Base-by-base conservation (phyloP, 176 grass and related monocot species). In the Rhynchospora breviuscula region DNA sequence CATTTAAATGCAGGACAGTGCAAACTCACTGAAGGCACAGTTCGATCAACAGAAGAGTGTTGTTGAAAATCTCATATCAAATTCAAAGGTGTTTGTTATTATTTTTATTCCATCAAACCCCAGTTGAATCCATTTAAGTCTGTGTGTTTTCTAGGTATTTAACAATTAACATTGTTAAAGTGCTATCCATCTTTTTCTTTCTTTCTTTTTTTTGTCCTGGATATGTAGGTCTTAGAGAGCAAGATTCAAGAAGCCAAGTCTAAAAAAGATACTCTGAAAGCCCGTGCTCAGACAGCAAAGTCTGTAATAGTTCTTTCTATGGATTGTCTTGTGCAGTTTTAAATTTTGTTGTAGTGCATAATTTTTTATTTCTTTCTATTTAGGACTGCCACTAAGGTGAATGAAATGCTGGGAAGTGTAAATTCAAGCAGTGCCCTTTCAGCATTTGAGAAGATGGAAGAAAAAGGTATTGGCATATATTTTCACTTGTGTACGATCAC, bases 401-500 rank as follows among this genome's bases (percentile, higher is more conserved):
- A 92, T 78, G 91, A 97, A 88, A 97, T 97, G 94, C 59, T 97
- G 88, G 94, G 94, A 25, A 88, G 89, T 83, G 94, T 97, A 11
- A 94, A 97, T 86, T 94, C 94, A 72, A 94, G 94, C 81, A 83
- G 91, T 48, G 90, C 94, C 79, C 90, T 97, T 85, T 89, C 94
- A 83, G 94, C 94, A 45, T 97, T 94, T 87, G 97, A 95, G 76
- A 99, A 99, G 85, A 99, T 99, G 97, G 97, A 99, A 87, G 93
- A 99, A 90, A 99, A 99, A 87, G 97, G 97, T 99, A 53, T 13
- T 77, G 23, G 22, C 73, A 33, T 77, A 31, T 76, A 54, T 56
- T 21, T 54, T 77, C 73, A 56, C n/a, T 18, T 17, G 14, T 31
- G 12, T 76, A 21, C 3, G 53, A 25, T 6, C 3, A 56, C 51